These are phyloP conservation scores for Diversispora epigaea DNA, from an alignment of 192 early-diverging fungal genomes.

Conservation along the genomic window DNA sequence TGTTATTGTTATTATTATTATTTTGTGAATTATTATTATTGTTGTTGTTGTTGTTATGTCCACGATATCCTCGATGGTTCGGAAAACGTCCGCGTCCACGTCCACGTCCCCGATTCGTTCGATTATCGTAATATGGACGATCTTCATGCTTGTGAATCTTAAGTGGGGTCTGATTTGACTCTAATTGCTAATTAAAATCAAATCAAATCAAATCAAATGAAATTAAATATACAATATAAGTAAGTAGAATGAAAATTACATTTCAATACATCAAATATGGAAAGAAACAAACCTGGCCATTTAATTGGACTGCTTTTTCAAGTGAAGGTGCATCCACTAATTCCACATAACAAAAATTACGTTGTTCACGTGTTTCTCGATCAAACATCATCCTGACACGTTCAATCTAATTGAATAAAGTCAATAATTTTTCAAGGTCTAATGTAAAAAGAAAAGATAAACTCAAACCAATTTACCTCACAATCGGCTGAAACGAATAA, in stretches of 20 bases:
- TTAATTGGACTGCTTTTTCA: slow-evolving; percentile 8
- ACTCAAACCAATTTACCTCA: slow-evolving; percentile 2
- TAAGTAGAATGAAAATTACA: no score
- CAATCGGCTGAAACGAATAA: not conserved
- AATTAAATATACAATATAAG: no score
- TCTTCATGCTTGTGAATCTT: not conserved
- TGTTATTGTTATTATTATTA: no score
- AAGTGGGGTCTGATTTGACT: not conserved
- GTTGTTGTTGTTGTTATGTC: no score
- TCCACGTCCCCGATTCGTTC: no score
- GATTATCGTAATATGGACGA: not conserved
- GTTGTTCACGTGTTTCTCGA: not conserved
- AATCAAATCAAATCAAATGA: not conserved
- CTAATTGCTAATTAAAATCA: not conserved
- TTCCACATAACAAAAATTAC: slow-evolving; percentile 21
- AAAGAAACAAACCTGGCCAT: slow-evolving; percentile 20
- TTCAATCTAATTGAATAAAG: slow-evolving; percentile 2
- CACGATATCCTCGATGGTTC: no score
- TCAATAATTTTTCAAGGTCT: not conserved
- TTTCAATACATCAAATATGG: not conserved
- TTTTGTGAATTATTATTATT: no score
- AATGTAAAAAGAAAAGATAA: not conserved
- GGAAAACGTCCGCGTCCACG: no score
- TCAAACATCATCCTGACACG: slow-evolving; percentile 5
- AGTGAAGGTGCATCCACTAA: slow-evolving; percentile 11